Evolutionary conservation across 108 stramenopile species (phyloP), one percentile per base, ranked within the genome.

Genomic region (Nitzschia sp.): DNA sequence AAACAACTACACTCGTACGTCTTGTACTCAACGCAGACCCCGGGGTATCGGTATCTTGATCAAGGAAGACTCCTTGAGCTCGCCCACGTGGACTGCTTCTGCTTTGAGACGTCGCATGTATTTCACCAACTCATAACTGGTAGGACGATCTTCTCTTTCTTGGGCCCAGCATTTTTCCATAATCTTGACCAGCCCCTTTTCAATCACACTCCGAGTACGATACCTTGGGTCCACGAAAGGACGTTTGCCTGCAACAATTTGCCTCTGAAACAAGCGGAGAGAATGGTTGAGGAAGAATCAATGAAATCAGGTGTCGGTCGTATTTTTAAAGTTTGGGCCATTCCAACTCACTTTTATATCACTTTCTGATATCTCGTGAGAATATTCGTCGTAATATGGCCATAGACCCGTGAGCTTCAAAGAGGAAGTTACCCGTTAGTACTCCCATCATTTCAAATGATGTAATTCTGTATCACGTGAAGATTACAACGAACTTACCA

Each of bases 91-190:
- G 38, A 9, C 6, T 9, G 13, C 38, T 41, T 53, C 53, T 23
- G 19, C 15, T 23, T 53, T 53, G 53, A 53, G 61, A 33, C 83
- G 58, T 29, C 75, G 76, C 61, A 89, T 56, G 32, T 64, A 72
- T 0, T 78, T 48, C 23, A 89, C 84, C 41, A 82, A 69, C 31
- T 77, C 76, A 60, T 89, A 92, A 19, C 87, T 89, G 46, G 71
- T 68, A 5, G 82, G 78, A 60, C 91, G 82, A n/a, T 87, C 65
- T 1, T 82, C 74, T 2, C 81, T 81, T 52, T 86, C 66, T 31
- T 80, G 73, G 19, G 59, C 54, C 86, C 86, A 93, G 63, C 87
- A 90, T 48, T 72, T 67, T 55, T 86, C 75, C 78, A 93, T 83
- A 27, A 90, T 36, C 38, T 93, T 76, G 30, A 93, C 85, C 28